Base-by-base conservation (phyloP, 371 early-diverging fungal genomes). In the Coemansia sp. region DNA sequence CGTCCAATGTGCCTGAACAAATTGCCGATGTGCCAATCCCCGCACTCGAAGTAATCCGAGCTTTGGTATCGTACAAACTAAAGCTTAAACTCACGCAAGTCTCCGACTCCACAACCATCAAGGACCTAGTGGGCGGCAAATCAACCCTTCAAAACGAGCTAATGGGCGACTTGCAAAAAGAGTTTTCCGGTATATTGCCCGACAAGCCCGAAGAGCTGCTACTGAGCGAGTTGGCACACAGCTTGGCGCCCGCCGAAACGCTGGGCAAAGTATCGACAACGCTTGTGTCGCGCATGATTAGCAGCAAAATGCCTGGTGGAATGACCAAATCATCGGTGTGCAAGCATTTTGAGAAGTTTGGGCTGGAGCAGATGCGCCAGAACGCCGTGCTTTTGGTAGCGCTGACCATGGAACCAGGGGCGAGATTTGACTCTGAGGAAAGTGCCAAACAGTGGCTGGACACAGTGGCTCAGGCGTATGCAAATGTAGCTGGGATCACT, bases 81-180 rank as follows among this genome's bases (percentile, higher is more conserved):
- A 97, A 96, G 86, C 92, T 92, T 80, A 75, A 88, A 5, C 79
- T 91, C 11, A 85, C 84, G 4, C 90, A 93, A 34, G 83, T 96
- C 34, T 85, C 92, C 22, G 72, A 86, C 58, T 78, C 81, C 68
- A 92, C 92, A 83, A 84, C 91, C 21, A 92, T 96, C 81, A 96
- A 95, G 85, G 95, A 95, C 61, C 85, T 97, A 55, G 94, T 94
- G 37, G 95, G 94, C 56, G 97, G 97, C 76, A 97, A 97, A 83
- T 92, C 93, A 22, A 97, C 97, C 26, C 86, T 97, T 40, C 97
- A 97, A 80, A 97, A 96, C 83, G 97, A 97, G 79, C 95, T 97
- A 53, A 83, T 96, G 48, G 97, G 95, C 82, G 97, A 97, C 80
- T 82, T 97, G 61, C 94, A 92, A 77, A 95, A 94, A 80, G 97